Conservation (phyloP, 1,284 basidiomycete genomes). For the Phenoliferia sp. region DNA sequence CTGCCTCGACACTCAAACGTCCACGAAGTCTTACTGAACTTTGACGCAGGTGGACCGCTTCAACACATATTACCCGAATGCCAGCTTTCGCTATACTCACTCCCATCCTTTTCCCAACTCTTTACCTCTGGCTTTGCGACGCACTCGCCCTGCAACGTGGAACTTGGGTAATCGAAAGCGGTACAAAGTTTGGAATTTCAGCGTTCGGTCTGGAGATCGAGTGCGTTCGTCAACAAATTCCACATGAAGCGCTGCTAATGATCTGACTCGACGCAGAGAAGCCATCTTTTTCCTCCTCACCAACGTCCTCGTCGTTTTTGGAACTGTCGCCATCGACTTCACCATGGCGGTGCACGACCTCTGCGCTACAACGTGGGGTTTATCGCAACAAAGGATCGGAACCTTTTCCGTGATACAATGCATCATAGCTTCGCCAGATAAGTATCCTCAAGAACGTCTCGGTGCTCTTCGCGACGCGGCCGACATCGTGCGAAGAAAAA, state of each 20-base stretch:
- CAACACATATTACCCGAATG: slow-evolving; percentile 25
- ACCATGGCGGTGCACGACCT: slow-evolving; percentile 23
- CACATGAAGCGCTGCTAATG: background rate
- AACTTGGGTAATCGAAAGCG: slow-evolving; percentile 37
- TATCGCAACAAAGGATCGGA: background rate
- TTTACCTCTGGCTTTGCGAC: slow-evolving; percentile 39
- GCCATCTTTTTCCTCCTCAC: slow-evolving; percentile 40
- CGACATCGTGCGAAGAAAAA: slow-evolving; percentile 27
- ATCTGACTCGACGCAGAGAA: slow-evolving; percentile 25
- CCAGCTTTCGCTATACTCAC: slow-evolving; percentile 14
- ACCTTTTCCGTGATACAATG: background rate
- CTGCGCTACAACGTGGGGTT: background rate
- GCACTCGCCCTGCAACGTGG: slow-evolving; percentile 35
- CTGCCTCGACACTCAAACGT: no score
- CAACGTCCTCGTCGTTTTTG: slow-evolving; percentile 37
- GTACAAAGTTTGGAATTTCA: slow-evolving; percentile 34
- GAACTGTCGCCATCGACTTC: slow-evolving; percentile 30
- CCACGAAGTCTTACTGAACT: background rate
- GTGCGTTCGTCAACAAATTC: slow-evolving; percentile 11
- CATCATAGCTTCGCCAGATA: background rate
- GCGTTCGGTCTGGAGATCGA: slow-evolving; percentile 35
- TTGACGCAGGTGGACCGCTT: slow-evolving; percentile 22
- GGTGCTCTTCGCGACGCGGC: slow-evolving; percentile 25
- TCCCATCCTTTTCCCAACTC: slow-evolving; percentile 34
- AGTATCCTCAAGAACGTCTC: slow-evolving; percentile 12